Conservation (phyloP, 1,284 basidiomycete species). For the Mrakiaceae sp. region DNA sequence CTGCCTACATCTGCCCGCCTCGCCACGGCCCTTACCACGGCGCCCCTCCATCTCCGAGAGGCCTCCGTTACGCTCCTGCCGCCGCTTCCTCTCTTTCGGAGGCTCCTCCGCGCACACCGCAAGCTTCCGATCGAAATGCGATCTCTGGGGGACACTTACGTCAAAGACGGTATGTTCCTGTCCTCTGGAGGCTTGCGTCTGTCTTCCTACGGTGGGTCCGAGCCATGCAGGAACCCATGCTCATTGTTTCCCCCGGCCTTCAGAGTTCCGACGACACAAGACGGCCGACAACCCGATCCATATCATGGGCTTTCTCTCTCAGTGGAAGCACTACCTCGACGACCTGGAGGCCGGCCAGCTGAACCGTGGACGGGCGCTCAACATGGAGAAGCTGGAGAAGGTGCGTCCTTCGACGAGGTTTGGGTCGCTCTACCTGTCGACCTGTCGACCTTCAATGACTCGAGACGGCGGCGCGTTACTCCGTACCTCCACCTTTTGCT, state of each 20-base stretch:
- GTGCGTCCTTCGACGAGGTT: conserved; percentile 34
- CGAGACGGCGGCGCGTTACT: too few relatives aligned
- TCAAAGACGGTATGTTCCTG: conserved; percentile 56
- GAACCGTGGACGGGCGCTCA: conserved; percentile 57
- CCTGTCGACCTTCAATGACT: too few relatives aligned
- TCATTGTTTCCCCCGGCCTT: neutral
- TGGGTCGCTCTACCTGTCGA: too few relatives aligned
- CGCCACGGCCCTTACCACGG: too few relatives aligned
- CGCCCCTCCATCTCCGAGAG: too few relatives aligned
- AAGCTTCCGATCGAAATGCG: conserved; percentile 67
- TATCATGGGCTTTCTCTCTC: conserved; percentile 81
- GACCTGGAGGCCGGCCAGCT: conserved; percentile 38
- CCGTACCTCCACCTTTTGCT: too few relatives aligned
- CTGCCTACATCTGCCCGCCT: too few relatives aligned
- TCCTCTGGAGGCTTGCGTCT: too few relatives aligned
- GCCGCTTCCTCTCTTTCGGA: conserved; percentile 48
- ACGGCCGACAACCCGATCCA: conserved; percentile 72
- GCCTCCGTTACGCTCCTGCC: too few relatives aligned
- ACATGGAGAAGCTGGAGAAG: conserved; percentile 67
- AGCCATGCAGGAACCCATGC: too few relatives aligned
- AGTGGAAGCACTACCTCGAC: conserved; percentile 87
- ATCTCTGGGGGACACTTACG: conserved; percentile 72
- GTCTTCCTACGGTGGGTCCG: neutral
- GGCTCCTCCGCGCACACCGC: conserved; percentile 67
- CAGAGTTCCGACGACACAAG: conserved; percentile 73